Base-by-base conservation (phyloP, 31 red algal genomes). In the Bonnemaisonia californica region DNA sequence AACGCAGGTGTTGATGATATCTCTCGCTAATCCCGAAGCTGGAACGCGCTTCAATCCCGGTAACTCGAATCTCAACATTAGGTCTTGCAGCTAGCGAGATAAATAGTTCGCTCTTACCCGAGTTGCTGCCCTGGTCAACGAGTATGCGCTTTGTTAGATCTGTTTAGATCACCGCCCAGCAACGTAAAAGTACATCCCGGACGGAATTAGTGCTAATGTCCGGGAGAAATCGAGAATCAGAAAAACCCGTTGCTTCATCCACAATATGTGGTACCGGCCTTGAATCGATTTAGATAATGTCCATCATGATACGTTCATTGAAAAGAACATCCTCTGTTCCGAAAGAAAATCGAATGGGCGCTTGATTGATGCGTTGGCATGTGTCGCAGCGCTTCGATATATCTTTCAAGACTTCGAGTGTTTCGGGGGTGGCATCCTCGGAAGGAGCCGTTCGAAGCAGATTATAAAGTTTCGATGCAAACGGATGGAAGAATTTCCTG, bases 1-100 rank as follows among this genome's bases (percentile, higher is more conserved):
- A 18, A 7, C 71, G 82, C 0, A 77, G 56, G 27, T 47, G 55
- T 62, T 65, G 71, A 29, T 77, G 67, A 66, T 77, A 86, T 0
- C 59, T 36, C 57, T 86, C 71, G 16, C 69, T 71, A n/a, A 86
- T 42, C 47, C 70, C 56, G 12, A 76, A 1, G 21, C 30, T 41
- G 13, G 71, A 76, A 30, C 77, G 82, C 2, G 71, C 42, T n/a
- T n/a, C n/a, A n/a, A n/a, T n/a, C n/a, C n/a, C n/a, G n/a, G n/a
- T n/a, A n/a, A n/a, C n/a, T n/a, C 12, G 29, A 73, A 84, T 1
- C 16, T 62, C 68, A 26, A 84, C 60, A 21, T 73, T 28, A 57
- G 21, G 3, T 0, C 16, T 0, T 18, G 23, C 19, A 23, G 19
- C 67, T 0, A 84, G 4, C 32, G 0, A 60, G 68, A 84, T 26